Conservation (phyloP, 495 filamentous ascomycete genomes). For the Penicillium verhagenii region DNA sequence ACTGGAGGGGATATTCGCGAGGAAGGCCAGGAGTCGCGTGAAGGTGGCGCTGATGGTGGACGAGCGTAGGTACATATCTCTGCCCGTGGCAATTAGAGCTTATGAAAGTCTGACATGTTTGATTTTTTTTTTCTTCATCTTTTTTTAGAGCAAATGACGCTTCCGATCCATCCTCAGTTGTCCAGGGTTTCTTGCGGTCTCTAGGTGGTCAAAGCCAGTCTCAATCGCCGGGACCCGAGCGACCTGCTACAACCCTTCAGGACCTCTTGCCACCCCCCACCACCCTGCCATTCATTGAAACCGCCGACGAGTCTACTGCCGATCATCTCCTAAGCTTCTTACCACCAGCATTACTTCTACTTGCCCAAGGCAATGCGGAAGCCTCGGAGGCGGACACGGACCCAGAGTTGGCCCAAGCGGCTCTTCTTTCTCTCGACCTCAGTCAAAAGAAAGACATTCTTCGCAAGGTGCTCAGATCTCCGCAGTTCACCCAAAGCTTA, state of each 20-base stretch:
- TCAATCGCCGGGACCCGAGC: constrained; percentile 52
- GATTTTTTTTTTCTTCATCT: constrained; percentile 1
- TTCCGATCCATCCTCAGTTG: constrained; percentile 61
- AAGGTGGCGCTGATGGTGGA: constrained; percentile 93
- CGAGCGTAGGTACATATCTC: constrained; percentile 91
- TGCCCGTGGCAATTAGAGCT: constrained; percentile 11
- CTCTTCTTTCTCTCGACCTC: constrained; percentile 68
- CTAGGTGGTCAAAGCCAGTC: constrained; percentile 55
- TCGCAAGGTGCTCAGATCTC: constrained; percentile 79
- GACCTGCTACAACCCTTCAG: constrained; percentile 77
- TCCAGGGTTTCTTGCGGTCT: constrained; percentile 86
- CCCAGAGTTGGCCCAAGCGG: constrained; percentile 64
- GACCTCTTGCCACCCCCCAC: constrained; percentile 77
- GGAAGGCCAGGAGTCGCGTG: constrained; percentile 81
- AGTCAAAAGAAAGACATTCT: constrained; percentile 81
- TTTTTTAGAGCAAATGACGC: constrained; percentile 35
- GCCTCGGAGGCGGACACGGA: constrained; percentile 60
- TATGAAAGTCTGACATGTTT: constrained; percentile 5
- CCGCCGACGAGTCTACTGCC: constrained; percentile 59
- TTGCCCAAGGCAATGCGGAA: constrained; percentile 65
- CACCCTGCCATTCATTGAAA: constrained; percentile 75
- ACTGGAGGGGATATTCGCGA: constrained; percentile 88
- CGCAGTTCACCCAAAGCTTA: constrained; percentile 86
- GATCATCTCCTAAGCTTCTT: constrained; percentile 75
- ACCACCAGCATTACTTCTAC: constrained; percentile 68